These are phyloP conservation scores for Lipomyces mesembrius DNA, from an alignment of 805 yeast genomes.

Conservation along the genomic window DNA sequence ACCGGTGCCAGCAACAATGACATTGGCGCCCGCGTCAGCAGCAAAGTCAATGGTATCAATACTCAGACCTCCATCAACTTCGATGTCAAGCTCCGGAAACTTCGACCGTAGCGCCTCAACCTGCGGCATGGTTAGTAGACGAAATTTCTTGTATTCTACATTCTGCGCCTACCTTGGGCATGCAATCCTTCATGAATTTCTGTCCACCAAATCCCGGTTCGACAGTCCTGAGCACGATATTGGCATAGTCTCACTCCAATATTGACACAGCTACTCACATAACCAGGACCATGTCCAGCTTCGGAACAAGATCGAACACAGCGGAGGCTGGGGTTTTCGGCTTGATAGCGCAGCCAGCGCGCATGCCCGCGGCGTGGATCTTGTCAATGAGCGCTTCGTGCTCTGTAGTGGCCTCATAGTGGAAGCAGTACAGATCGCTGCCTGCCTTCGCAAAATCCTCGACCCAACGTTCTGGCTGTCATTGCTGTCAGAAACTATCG, in stretches of 20 bases:
- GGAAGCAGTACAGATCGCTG: slow-evolving; percentile 95
- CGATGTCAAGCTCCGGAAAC: slow-evolving; percentile 81
- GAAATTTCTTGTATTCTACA: not conserved
- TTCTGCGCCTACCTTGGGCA: slow-evolving; percentile 70
- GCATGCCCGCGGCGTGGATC: slow-evolving; percentile 81
- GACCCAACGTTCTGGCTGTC: slow-evolving; percentile 88
- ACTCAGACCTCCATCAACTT: slow-evolving; percentile 97
- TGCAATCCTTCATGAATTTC: slow-evolving; percentile 91
- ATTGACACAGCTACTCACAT: slow-evolving; percentile 53
- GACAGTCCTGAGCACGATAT: slow-evolving; percentile 58
- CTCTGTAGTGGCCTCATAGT: slow-evolving; percentile 79
- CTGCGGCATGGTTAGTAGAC: slow-evolving; percentile 8
- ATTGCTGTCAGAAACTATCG: not conserved
- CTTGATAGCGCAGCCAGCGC: slow-evolving; percentile 91
- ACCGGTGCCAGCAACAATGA: slow-evolving; percentile 87
- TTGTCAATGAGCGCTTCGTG: slow-evolving; percentile 73
- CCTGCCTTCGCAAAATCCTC: slow-evolving; percentile 90
- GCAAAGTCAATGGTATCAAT: slow-evolving; percentile 82
- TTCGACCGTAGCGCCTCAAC: slow-evolving; percentile 68
- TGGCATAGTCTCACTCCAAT: not conserved
- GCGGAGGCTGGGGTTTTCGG: slow-evolving; percentile 91
- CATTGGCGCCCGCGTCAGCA: slow-evolving; percentile 97
- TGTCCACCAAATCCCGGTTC: slow-evolving; percentile 99
- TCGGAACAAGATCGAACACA: slow-evolving; percentile 71
- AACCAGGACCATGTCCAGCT: slow-evolving; percentile 90